These are phyloP conservation scores for Aquilaria yunnanensis DNA, from an alignment of 345 rosid species.

Conservation along the genomic window DNA sequence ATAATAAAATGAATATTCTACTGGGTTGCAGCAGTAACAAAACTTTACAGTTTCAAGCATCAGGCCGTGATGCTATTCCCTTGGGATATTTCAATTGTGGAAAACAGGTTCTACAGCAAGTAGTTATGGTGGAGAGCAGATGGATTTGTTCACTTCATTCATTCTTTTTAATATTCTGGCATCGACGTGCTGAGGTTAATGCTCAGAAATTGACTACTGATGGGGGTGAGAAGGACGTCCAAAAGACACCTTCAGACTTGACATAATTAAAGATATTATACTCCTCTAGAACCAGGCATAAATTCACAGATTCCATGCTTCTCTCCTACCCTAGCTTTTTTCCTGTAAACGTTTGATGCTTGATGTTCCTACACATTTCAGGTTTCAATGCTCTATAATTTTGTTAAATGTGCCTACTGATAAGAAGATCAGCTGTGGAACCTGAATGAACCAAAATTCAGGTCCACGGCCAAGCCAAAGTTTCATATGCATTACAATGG, in stretches of 20 bases:
- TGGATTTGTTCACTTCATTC: conserved; percentile 18
- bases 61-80: conserved; percentile 35
- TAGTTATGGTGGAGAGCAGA: conserved; percentile 41
- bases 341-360: conserved; percentile 22
- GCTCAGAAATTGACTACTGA: conserved; percentile 6
- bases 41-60: conserved; percentile 33
- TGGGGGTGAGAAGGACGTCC: conserved; percentile 28
- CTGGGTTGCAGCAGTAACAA: conserved; percentile 27
- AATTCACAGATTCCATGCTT: conserved; percentile 41
- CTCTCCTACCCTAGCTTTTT: conserved; percentile 12
- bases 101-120: conserved; percentile 16
- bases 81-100: conserved; percentile 15
- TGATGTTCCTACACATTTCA: conserved; percentile 10
- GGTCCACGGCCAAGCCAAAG: too few species aligned
- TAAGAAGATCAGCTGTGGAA: conserved; percentile 4
- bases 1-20: conserved; percentile 11
- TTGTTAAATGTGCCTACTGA: not conserved
- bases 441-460: not conserved
- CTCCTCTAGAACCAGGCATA: conserved; percentile 41
- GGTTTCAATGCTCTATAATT: conserved; percentile 10
- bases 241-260: conserved; percentile 35
- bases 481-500: too few species aligned
- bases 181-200: conserved; percentile 11
- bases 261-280: conserved; percentile 35
- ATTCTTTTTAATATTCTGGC: conserved; percentile 3